Percentiles rank a stretch among this genome's conserved stretches.
phyloP scores from a whole-genome alignment of 2,329 filamentous ascomycete genomes.

The Fusarium redolens region DNA sequence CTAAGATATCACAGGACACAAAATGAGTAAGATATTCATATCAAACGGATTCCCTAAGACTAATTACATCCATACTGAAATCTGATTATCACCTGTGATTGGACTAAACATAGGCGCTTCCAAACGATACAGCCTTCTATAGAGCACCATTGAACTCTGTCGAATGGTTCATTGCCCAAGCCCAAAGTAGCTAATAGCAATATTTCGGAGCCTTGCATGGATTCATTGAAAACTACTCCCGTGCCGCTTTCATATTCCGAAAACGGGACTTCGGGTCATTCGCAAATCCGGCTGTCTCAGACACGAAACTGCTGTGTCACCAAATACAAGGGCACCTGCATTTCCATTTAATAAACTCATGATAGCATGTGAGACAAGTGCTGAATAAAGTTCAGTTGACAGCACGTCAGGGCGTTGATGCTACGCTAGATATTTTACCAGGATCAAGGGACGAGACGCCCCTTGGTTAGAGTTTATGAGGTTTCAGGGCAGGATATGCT shows the following conservation, averaged over 20 bases:
- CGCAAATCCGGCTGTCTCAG: not conserved
- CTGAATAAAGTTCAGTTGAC: not conserved
- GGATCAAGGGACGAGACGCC: slow-evolving; percentile 4
- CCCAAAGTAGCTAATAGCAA: not conserved
- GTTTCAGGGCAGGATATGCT: slow-evolving; percentile 9
- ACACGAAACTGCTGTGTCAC: not conserved
- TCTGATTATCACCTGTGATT: no score
- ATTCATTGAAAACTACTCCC: not conserved
- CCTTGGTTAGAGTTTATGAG: not conserved
- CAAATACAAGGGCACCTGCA: not conserved
- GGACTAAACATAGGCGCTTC: no score
- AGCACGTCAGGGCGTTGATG: not conserved
- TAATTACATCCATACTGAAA: no score
- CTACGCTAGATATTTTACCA: not conserved
- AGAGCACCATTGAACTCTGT: accelerated
- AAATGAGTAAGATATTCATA: no score
- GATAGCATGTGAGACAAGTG: not conserved
- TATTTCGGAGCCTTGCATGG: not conserved
- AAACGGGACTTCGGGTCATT: not conserved
- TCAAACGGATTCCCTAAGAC: no score
- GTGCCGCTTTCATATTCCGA: not conserved
- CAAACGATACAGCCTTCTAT: not conserved
- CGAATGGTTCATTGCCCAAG: not conserved
- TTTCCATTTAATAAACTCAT: not conserved
- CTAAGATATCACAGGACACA: no score